A percentile compares a stretch with the other conserved stretches of the same genome.
phyloP scores from a whole-genome alignment of 129 eudicot species.

The Saposhnikovia divaricata region DNA sequence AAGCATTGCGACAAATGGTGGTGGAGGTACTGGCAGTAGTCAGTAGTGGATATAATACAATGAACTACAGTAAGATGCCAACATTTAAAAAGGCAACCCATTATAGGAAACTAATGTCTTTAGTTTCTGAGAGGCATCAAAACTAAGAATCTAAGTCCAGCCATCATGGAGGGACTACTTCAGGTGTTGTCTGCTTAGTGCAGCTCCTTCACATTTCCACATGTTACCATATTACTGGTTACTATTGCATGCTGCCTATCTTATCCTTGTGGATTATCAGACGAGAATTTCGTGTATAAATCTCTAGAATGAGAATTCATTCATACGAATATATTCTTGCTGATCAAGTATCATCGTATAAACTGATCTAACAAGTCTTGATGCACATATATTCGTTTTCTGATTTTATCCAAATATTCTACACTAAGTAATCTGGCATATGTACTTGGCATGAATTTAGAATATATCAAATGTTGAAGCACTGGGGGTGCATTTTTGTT shows the following conservation, averaged over 20 bases:
- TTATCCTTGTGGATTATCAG: neutral
- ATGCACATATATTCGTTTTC: neutral
- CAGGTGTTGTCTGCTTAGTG: slow-evolving; percentile 25
- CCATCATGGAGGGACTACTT: slow-evolving; percentile 15
- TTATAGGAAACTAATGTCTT: slow-evolving; percentile 23
- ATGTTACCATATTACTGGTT: neutral
- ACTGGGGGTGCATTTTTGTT: neutral
- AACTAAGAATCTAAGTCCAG: slow-evolving; percentile 4
- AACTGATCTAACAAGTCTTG: neutral
- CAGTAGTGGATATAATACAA: slow-evolving; percentile 65
- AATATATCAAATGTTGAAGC: neutral
- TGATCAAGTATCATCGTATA: neutral
- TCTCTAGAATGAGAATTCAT: neutral
- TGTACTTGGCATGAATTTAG: neutral
- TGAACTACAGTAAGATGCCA: slow-evolving; percentile 29
- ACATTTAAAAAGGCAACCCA: slow-evolving; percentile 34
- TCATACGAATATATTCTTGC: neutral
- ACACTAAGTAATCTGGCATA: neutral
- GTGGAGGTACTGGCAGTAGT: slow-evolving; percentile 73
- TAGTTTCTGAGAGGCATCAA: slow-evolving; percentile 18
- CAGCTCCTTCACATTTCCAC: slow-evolving; percentile 7
- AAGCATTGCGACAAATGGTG: slow-evolving; percentile 59
- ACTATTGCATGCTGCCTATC: neutral
- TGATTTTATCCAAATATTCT: neutral
- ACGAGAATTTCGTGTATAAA: neutral